These are phyloP conservation scores for Phalaenopsis hybrid DNA, from an alignment of 116 monocot genomes.

Conservation along the genomic window DNA sequence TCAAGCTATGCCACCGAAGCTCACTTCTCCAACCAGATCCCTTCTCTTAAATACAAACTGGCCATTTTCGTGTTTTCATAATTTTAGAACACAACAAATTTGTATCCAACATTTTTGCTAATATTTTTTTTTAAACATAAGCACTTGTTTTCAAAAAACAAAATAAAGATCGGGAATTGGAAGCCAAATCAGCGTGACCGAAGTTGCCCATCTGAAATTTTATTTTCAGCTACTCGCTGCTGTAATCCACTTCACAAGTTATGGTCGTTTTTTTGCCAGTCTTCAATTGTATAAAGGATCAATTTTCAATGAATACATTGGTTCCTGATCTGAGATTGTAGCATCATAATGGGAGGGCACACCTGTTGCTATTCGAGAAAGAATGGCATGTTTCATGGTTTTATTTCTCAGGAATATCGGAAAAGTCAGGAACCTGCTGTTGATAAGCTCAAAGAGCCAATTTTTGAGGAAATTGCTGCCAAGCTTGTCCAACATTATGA, in stretches of 20 bases:
- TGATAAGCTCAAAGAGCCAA: slow-evolving; percentile 75
- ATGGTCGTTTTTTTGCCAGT: background rate
- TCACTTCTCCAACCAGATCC: too few species aligned
- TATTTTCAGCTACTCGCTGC: background rate
- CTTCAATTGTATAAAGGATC: background rate
- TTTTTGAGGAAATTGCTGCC: slow-evolving; percentile 58
- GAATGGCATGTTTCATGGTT: slow-evolving; percentile 4
- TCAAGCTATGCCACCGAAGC: too few species aligned
- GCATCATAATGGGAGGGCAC: background rate
- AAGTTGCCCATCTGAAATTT: background rate
- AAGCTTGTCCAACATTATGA: slow-evolving; percentile 36
- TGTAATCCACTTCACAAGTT: background rate
- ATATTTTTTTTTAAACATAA: background rate
- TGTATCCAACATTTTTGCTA: background rate
- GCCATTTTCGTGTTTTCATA: too few species aligned
- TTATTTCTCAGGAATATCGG: slow-evolving; percentile 56
- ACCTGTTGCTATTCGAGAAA: background rate
- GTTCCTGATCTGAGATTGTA: background rate
- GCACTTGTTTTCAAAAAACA: background rate
- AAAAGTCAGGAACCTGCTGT: slow-evolving; percentile 77
- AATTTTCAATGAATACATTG: background rate
- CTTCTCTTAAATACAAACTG: too few species aligned
- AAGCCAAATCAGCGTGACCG: background rate
- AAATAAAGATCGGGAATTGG: background rate
- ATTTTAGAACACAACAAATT: background rate